Conservation (phyloP, 768 basidiomycete genomes). For the Boletus rubropictus region DNA sequence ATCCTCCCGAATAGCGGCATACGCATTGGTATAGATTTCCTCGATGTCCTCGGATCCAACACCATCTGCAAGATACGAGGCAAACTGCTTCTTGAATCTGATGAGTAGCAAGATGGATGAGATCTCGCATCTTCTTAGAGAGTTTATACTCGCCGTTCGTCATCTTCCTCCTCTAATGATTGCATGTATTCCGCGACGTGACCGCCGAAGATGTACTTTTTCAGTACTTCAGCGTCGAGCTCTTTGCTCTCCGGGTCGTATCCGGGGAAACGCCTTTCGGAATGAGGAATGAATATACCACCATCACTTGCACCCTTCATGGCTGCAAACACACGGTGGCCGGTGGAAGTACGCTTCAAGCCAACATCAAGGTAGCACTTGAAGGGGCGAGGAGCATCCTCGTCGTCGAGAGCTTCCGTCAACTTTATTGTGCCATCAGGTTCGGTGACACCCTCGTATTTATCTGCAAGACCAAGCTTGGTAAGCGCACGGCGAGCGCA, state of each 20-base stretch:
- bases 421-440: conserved; percentile 80
- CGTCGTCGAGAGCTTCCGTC: conserved; percentile 83
- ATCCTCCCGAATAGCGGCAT: conserved; percentile 94
- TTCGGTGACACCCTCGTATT: conserved; percentile 91
- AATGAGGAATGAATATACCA: conserved; percentile 97
- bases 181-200: conserved; percentile 99
- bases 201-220: conserved; percentile 96
- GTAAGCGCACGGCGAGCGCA: conserved; percentile 89
- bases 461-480: conserved; percentile 95
- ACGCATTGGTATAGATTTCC: conserved; percentile 89
- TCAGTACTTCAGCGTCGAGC: conserved; percentile 89
- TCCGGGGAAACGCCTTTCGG: conserved; percentile 96
- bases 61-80: conserved; percentile 91
- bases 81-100: conserved; percentile 97
- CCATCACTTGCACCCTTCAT: conserved; percentile 98
- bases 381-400: conserved; percentile 97
- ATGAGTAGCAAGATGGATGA: conserved; percentile 4
- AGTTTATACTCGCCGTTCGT: conserved; percentile 64
- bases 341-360: conserved; percentile 95
- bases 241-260: conserved; percentile 90
- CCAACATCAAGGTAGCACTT: conserved; percentile 98
- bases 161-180: conserved; percentile 98
- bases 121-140: not conserved
- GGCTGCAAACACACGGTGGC: conserved; percentile 95
- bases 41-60: conserved; percentile 95